Conservation (phyloP, 352 stramenopile genomes). For the Plasmopara muralis region DNA sequence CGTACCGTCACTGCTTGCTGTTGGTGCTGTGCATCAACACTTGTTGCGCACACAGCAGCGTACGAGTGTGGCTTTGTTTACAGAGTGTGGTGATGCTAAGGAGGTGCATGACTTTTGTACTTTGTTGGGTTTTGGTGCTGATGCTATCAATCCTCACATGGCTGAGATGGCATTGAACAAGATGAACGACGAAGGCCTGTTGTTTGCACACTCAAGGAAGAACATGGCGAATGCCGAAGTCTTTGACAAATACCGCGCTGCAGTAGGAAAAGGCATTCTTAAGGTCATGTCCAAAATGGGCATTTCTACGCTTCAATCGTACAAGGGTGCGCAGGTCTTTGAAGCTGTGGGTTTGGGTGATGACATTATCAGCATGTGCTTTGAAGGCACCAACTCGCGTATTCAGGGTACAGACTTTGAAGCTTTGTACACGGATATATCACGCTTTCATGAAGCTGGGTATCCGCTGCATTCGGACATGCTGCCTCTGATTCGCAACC, state of each 20-base stretch:
- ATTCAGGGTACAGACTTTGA: conserved; percentile 93
- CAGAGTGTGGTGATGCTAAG: conserved; percentile 91
- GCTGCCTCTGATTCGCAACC: conserved; percentile 88
- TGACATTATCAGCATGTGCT: conserved; percentile 88
- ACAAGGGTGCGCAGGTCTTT: conserved; percentile 95
- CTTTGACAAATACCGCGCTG: conserved; percentile 59
- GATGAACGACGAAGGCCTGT: conserved; percentile 91
- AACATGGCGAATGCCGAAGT: conserved; percentile 53
- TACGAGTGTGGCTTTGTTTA: conserved; percentile 87
- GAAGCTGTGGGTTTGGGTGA: conserved; percentile 91
- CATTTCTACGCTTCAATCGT: conserved; percentile 93
- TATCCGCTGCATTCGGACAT: conserved; percentile 78
- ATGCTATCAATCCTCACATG: conserved; percentile 94
- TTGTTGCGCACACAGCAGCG: conserved; percentile 90
- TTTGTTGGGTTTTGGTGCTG: conserved; percentile 91
- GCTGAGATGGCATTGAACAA: conserved; percentile 93
- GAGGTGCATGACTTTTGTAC: conserved; percentile 96
- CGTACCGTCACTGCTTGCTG: conserved; percentile 91
- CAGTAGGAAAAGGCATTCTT: conserved; percentile 61
- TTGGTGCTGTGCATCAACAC: conserved; percentile 95
- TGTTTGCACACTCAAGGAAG: conserved; percentile 53
- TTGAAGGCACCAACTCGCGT: conserved; percentile 81
- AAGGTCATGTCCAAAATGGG: conserved; percentile 94
- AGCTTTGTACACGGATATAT: conserved; percentile 92
- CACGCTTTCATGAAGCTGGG: conserved; percentile 85